Evolutionary conservation across 2,329 filamentous ascomycete genomes (phyloP).

Genomic region (Aspergillus clavatus): DNA sequence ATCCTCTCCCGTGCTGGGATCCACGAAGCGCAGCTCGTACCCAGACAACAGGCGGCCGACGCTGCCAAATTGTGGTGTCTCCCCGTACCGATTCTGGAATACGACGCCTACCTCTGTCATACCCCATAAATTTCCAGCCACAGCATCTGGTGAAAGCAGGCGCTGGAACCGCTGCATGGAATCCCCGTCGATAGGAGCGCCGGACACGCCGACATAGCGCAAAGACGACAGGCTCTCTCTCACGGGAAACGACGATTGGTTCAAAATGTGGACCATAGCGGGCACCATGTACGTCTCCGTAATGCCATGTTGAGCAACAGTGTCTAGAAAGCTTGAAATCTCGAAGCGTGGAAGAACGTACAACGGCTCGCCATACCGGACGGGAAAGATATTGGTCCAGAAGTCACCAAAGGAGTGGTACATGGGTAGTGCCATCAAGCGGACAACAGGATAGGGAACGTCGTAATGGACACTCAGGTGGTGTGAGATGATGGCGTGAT

Average conservation of each 20-base stretch:
- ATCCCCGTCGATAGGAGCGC: slow-evolving; percentile 39
- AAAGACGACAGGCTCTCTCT: slow-evolving; percentile 30
- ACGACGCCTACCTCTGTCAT: slow-evolving; percentile 47
- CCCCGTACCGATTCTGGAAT: slow-evolving; percentile 32
- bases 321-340: slow-evolving; percentile 28
- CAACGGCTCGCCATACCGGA: slow-evolving; percentile 36
- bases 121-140: slow-evolving; percentile 44
- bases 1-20: neutral
- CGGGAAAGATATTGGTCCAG: slow-evolving; percentile 37
- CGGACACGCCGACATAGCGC: slow-evolving; percentile 39
- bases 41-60: slow-evolving; percentile 42
- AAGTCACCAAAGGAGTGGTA: slow-evolving; percentile 46
- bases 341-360: slow-evolving; percentile 42
- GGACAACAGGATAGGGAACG: slow-evolving; percentile 31
- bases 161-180: slow-evolving; percentile 31
- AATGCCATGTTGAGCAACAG: slow-evolving; percentile 31
- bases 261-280: slow-evolving; percentile 31
- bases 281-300: slow-evolving; percentile 42
- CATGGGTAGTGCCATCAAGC: slow-evolving; percentile 43
- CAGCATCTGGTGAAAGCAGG: slow-evolving; percentile 33
- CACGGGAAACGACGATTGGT: slow-evolving; percentile 12
- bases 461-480: slow-evolving; percentile 31
- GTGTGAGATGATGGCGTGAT: slow-evolving; percentile 51
- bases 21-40: slow-evolving; percentile 22
- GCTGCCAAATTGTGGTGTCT: slow-evolving; percentile 31